Evolutionary conservation across 495 filamentous ascomycete genomes (phyloP).

Genomic region (Filosporella fistucella): DNA sequence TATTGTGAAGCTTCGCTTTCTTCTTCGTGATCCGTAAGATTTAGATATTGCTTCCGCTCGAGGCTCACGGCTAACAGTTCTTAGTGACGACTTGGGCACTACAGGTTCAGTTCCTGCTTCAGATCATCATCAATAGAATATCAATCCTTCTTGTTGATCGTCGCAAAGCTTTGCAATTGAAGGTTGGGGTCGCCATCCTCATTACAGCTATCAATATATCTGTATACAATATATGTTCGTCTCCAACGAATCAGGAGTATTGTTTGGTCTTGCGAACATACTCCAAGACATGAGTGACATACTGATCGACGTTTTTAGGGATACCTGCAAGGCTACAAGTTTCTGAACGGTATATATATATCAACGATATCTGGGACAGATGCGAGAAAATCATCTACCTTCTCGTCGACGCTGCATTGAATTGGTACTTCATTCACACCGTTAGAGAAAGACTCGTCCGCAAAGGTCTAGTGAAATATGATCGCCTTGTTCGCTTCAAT

Average conservation of each 20-base stretch:
- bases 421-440: slow-evolving; percentile 43
- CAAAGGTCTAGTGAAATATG: slow-evolving; percentile 30
- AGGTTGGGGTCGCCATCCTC: slow-evolving; percentile 30
- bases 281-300: too few relatives aligned
- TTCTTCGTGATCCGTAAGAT: slow-evolving; percentile 6
- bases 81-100: slow-evolving; percentile 7
- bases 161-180: slow-evolving; percentile 25
- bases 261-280: too few relatives aligned
- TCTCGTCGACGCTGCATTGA: slow-evolving; percentile 40
- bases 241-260: too few relatives aligned
- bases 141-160: slow-evolving; percentile 37
- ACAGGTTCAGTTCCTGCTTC: slow-evolving; percentile 38
- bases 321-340: slow-evolving; percentile 1
- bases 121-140: slow-evolving; percentile 46
- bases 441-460: slow-evolving; percentile 39
- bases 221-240: slow-evolving; percentile 40
- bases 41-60: neutral
- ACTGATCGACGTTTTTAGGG: neutral
- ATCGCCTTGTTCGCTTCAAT: slow-evolving; percentile 17
- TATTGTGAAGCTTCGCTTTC: slow-evolving; percentile 1
- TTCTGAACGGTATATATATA: neutral
- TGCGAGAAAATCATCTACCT: slow-evolving; percentile 43
- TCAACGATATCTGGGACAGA: slow-evolving; percentile 47
- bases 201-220: slow-evolving; percentile 41
- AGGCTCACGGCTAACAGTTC: neutral